phyloP scores from a whole-genome alignment of 805 yeast genomes.

The Teunomyces tritomae region DNA sequence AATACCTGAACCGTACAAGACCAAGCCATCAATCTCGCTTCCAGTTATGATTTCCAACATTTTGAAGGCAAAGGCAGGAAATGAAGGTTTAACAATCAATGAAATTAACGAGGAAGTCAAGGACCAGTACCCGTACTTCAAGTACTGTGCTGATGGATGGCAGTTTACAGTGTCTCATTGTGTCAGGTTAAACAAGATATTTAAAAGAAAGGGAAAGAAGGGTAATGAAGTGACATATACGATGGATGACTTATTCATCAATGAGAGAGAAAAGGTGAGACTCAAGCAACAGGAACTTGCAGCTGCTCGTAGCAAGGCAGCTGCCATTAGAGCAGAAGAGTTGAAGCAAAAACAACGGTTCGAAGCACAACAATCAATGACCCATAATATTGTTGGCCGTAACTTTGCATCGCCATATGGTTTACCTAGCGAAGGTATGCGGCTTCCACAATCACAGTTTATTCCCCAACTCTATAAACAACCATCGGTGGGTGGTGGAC shows the following conservation, averaged over 20 bases:
- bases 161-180: slow-evolving; percentile 92
- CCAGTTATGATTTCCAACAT: slow-evolving; percentile 80
- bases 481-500: slow-evolving; percentile 11
- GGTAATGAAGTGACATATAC: slow-evolving; percentile 98
- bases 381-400: slow-evolving; percentile 24
- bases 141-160: slow-evolving; percentile 97
- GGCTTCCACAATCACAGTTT: slow-evolving; percentile 19
- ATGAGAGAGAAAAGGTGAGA: slow-evolving; percentile 75
- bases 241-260: slow-evolving; percentile 78
- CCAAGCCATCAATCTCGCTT: slow-evolving; percentile 80
- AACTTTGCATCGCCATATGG: slow-evolving; percentile 25
- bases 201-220: slow-evolving; percentile 66
- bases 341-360: slow-evolving; percentile 43
- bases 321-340: slow-evolving; percentile 51
- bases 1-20: slow-evolving; percentile 82
- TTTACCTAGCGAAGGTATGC: slow-evolving; percentile 17
- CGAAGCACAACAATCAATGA: slow-evolving; percentile 25
- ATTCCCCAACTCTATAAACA: slow-evolving; percentile 17
- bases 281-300: slow-evolving; percentile 58
- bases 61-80: slow-evolving; percentile 61
- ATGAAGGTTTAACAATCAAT: slow-evolving; percentile 58
- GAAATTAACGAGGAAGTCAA: slow-evolving; percentile 87
- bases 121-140: slow-evolving; percentile 85
- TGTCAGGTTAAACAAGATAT: slow-evolving; percentile 80
- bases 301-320: slow-evolving; percentile 56